These are phyloP conservation scores for Acrocalymma vagum DNA, from an alignment of 2,329 filamentous ascomycete genomes.

Conservation along the genomic window DNA sequence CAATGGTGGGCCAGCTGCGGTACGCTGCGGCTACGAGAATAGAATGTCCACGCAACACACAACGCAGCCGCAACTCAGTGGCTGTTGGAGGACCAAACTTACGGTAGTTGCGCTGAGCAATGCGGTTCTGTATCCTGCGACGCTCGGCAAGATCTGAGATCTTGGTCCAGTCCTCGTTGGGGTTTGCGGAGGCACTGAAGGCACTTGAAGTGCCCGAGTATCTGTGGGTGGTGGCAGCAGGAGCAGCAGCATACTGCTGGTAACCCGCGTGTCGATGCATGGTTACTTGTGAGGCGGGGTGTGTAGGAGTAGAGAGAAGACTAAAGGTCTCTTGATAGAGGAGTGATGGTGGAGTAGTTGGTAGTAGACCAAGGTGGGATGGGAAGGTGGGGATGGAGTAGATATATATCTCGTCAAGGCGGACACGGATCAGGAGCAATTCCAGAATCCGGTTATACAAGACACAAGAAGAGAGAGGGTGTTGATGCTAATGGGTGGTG, in stretches of 20 bases:
- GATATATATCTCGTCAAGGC: conserved; percentile 19
- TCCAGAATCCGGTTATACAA: no score
- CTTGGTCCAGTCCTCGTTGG: conserved; percentile 99
- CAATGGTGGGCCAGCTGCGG: conserved; percentile 67
- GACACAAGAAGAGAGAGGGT: no score
- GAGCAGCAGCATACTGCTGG: conserved; percentile 51
- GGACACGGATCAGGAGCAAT: conserved; percentile 3
- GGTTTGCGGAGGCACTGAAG: conserved; percentile 92
- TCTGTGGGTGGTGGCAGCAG: conserved; percentile 61
- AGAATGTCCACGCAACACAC: conserved; percentile 24
- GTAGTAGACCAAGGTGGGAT: background rate
- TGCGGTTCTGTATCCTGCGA: conserved; percentile 93
- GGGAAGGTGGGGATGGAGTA: conserved; percentile 13
- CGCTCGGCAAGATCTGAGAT: conserved; percentile 96
- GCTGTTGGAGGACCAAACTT: conserved; percentile 88
- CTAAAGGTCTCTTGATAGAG: conserved; percentile 35
- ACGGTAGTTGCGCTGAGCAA: conserved; percentile 97
- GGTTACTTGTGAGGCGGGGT: conserved; percentile 26
- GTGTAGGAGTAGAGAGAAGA: conserved; percentile 17
- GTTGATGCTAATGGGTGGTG: conserved; percentile 23
- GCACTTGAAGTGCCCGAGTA: conserved; percentile 89
- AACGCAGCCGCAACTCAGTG: conserved; percentile 47
- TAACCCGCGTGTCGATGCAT: conserved; percentile 57
- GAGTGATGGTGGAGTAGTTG: conserved; percentile 6
- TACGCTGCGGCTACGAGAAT: conserved; percentile 63